Evolutionary conservation across 148 eudicot genomes (phyloP).

Genomic region (Selenicereus undatus): DNA sequence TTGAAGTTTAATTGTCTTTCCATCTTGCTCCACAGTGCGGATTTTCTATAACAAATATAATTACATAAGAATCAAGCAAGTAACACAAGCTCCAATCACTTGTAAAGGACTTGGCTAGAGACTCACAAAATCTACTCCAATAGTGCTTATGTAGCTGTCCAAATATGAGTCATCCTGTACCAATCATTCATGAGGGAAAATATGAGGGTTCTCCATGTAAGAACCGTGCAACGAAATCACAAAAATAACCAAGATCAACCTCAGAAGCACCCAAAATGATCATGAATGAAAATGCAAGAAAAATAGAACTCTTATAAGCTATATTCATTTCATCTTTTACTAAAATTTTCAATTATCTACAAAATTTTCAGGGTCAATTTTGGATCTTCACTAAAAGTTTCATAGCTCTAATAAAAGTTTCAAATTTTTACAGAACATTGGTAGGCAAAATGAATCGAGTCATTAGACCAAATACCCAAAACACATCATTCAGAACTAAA

Average conservation of each 20-base stretch:
- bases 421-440: background rate
- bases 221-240: background rate
- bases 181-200: background rate
- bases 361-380: background rate
- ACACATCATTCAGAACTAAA: background rate
- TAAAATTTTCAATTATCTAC: background rate
- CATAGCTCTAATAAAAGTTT: background rate
- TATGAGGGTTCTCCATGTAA: constrained; percentile 12
- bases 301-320: background rate
- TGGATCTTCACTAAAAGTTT: background rate
- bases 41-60: constrained; percentile 36
- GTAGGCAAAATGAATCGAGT: background rate
- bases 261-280: background rate
- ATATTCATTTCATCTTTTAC: background rate
- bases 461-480: background rate
- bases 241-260: background rate
- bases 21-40: constrained; percentile 57
- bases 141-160: constrained; percentile 55
- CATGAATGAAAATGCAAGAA: background rate
- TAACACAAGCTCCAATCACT: background rate
- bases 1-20: constrained; percentile 46
- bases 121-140: constrained; percentile 57
- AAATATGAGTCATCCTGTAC: constrained; percentile 50
- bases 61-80: constrained; percentile 6
- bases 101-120: background rate